Base-by-base conservation (phyloP, 1,139 yeast species). In the Scheffersomyces segobiensis region DNA sequence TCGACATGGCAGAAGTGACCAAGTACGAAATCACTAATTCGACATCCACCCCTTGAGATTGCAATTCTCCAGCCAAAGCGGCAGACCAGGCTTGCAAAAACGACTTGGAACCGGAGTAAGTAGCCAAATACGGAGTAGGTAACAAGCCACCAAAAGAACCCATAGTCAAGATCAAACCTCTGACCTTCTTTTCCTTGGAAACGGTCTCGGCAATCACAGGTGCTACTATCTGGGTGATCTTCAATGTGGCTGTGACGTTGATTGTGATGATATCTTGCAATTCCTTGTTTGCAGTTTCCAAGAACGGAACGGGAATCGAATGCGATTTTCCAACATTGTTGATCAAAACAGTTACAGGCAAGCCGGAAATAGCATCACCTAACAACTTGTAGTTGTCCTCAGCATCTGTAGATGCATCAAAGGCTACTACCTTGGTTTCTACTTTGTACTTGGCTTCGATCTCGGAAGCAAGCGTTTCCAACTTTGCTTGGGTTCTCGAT, bases 321-420 rank as follows among this genome's bases (percentile, higher is more conserved):
- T 95, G 99, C 17, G 97, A 90, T 73, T 87, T 91, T 47, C 99
- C 99, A 58, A 95, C 98, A 68, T 95, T 95, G 79, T 96, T 95
- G 69, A 95, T 78, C 71, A 95, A 82, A 7, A 93, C 84, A 17
- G 95, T 84, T 26, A 95, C 87, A 55, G 87, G 86, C 55, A 87
- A 71, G 10, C 75, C 82, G 8, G 76, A 70, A 55, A 89, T 79
- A 52, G 86, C 73, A 26, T 80, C 75, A n/a, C 73, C 72, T 59
- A 92, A 76, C 6, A 55, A 55, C 48, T 69, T 74, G 71, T 91
- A 91, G 73, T 89, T 87, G 19, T 77, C 75, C 3, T 77, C 78
- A 1, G 71, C 72, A 63, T 88, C 88, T 12, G 77, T 70, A 1
- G 96, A 79, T 42, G 92, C 93, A 71, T 96, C 98, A 67, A 93